phyloP scores from a whole-genome alignment of 495 filamentous ascomycete species.

The Penicillium riverlandense region DNA sequence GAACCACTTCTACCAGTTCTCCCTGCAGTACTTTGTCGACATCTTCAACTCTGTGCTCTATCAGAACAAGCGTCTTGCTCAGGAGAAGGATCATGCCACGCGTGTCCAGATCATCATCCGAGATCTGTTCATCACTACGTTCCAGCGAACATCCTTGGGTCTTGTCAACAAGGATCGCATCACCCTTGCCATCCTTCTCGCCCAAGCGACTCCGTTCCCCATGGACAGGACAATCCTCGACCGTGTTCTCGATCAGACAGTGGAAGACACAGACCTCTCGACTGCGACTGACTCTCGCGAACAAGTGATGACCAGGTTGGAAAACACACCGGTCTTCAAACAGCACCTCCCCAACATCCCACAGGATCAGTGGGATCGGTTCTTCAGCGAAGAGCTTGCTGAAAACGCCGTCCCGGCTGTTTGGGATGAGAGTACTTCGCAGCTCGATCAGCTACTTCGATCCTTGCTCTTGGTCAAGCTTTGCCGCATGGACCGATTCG shows the following conservation, averaged over 20 bases:
- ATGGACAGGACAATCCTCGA: slow-evolving; percentile 90
- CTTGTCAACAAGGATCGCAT: slow-evolving; percentile 90
- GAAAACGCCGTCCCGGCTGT: slow-evolving; percentile 77
- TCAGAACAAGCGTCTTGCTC: slow-evolving; percentile 64
- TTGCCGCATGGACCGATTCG: slow-evolving; percentile 90
- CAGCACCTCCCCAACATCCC: slow-evolving; percentile 55
- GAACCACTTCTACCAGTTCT: slow-evolving; percentile 99
- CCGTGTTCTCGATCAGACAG: slow-evolving; percentile 68
- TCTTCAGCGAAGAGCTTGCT: slow-evolving; percentile 78
- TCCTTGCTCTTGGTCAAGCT: slow-evolving; percentile 86
- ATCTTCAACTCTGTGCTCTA: slow-evolving; percentile 94
- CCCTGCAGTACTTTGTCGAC: slow-evolving; percentile 92
- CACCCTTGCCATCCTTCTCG: slow-evolving; percentile 91
- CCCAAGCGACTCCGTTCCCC: slow-evolving; percentile 85
- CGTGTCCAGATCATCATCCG: slow-evolving; percentile 82
- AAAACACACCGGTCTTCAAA: slow-evolving; percentile 67
- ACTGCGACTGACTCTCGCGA: slow-evolving; percentile 54
- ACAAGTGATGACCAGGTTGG: slow-evolving; percentile 60
- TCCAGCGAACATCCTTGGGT: slow-evolving; percentile 86
- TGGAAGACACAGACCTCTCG: slow-evolving; percentile 74
- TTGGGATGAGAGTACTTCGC: slow-evolving; percentile 59
- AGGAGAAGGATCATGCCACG: slow-evolving; percentile 64
- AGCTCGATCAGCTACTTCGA: slow-evolving; percentile 69
- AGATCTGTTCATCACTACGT: slow-evolving; percentile 85
- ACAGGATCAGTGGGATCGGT: slow-evolving; percentile 65